Evolutionary conservation across 129 eudicot genomes (phyloP).

Genomic region (Flaveria bidentis): DNA sequence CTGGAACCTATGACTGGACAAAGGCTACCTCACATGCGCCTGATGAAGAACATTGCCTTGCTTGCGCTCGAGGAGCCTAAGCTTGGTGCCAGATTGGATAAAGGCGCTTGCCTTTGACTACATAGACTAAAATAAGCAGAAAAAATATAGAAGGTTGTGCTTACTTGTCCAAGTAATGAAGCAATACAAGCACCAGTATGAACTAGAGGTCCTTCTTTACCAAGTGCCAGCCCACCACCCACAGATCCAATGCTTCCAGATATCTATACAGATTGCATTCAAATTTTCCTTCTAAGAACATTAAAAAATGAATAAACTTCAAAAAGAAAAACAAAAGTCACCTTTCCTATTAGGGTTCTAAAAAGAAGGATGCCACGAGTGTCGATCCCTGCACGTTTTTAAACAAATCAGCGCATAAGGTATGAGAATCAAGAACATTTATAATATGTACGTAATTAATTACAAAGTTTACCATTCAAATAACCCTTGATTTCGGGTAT

Average conservation of each 20-base stretch:
- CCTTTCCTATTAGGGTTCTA: slow-evolving; percentile 95
- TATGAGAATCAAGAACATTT: not conserved
- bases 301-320: not conserved
- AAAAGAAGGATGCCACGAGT: slow-evolving; percentile 92
- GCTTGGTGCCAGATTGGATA: too few species aligned
- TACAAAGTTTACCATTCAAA: slow-evolving; percentile 66
- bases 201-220: slow-evolving; percentile 99
- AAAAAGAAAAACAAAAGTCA: slow-evolving; percentile 19
- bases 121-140: not conserved
- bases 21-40: not conserved
- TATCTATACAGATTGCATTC: slow-evolving; percentile 47
- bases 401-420: slow-evolving; percentile 13
- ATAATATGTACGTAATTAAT: not conserved
- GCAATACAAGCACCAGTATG: slow-evolving; percentile 99
- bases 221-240: slow-evolving; percentile 98
- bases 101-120: not conserved
- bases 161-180: slow-evolving; percentile 94
- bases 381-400: slow-evolving; percentile 69
- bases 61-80: not conserved
- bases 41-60: not conserved
- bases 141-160: slow-evolving; percentile 17
- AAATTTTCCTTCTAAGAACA: not conserved
- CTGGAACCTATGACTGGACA: not conserved
- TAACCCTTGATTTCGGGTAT: slow-evolving; percentile 99
- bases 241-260: slow-evolving; percentile 97